Base-by-base conservation (phyloP, 768 basidiomycete genomes). In the Boletus rubropictus region DNA sequence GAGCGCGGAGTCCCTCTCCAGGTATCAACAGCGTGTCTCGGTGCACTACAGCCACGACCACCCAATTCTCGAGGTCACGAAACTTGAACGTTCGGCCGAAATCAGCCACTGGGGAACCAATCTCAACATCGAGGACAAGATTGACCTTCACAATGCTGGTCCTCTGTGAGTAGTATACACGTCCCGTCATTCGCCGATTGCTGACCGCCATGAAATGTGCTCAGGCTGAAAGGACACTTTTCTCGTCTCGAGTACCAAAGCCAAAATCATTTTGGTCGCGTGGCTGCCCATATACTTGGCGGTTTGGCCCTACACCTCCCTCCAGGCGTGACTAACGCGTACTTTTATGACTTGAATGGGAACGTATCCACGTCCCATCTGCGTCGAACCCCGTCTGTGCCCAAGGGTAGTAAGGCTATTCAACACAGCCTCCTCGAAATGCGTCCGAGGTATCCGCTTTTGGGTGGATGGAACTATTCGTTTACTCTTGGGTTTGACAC, bases 81-180 rank as follows among this genome's bases (percentile, higher is more conserved):
- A 74, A 35, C 77, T 96, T 27, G 76, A 79, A 50, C 82, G 96
- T 40, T 59, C 76, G 0, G 91, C 84, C 2, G 95, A 99, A 69
- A 82, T 99, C 53, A 95, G 92, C 54, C 95, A 98, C 62, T 98
- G 95, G 96, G 94, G 95, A 28, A 81, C 82, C 34, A 96, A 96
- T 65, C 64, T 99, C 31, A 96, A 97, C 60, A 85, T 94, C 25
- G 81, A 97, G 64, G 93, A 99, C 68, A 79, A 88, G 28, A 80
- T 96, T 50, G 63, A 77, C 48, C 70, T 99, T n/a, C 77, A 79
- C 64, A 99, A 99, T 61, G 86, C 83, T 49, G 96, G 95, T 4
- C 92, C 96, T 11, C 68, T 69, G 95, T 97, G 61, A 69, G 90
- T 78, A 10, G 35, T 21, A 29, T 17, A 14, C 33, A 20, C 17